phyloP scores from a whole-genome alignment of 202 grass and related monocot genomes.

The Alloteropsis angusta region DNA sequence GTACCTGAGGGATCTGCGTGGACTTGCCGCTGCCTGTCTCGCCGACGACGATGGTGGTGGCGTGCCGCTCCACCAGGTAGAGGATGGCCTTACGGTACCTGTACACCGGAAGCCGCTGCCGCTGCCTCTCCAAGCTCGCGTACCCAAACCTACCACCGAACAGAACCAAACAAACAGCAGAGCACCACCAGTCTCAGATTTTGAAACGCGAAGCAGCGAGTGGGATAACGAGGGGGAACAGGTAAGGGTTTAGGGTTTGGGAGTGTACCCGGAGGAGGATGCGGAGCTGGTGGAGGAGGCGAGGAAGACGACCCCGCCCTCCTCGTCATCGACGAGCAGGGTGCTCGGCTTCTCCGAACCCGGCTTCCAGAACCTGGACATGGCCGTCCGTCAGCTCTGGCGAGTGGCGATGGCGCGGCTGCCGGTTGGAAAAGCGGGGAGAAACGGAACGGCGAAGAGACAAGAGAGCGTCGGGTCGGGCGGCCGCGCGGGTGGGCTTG shows the following conservation, averaged over 20 bases:
- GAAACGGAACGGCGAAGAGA: neutral
- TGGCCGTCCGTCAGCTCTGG: conserved; percentile 13
- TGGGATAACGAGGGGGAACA: neutral
- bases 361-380: conserved; percentile 79
- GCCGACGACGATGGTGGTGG: conserved; percentile 76
- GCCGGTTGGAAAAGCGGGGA: neutral
- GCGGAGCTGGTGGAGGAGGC: conserved; percentile 35
- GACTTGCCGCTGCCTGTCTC: conserved; percentile 98
- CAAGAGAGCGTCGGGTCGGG: neutral
- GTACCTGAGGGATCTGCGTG: conserved; percentile 89
- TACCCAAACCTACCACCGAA: conserved; percentile 43
- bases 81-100: conserved; percentile 80
- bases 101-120: conserved; percentile 77
- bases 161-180: neutral
- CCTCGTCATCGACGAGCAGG: conserved; percentile 73
- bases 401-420: neutral
- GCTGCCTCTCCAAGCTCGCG: conserved; percentile 65
- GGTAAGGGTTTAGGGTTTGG: conserved; percentile 27
- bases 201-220: neutral
- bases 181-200: neutral
- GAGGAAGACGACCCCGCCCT: conserved; percentile 81
- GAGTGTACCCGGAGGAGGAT: conserved; percentile 54
- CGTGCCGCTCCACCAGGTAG: conserved; percentile 80
- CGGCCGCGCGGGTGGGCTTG: neutral
- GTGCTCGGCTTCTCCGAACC: conserved; percentile 65